phyloP scores from a whole-genome alignment of 169 alveolate species.

The Plasmodium sp. region DNA sequence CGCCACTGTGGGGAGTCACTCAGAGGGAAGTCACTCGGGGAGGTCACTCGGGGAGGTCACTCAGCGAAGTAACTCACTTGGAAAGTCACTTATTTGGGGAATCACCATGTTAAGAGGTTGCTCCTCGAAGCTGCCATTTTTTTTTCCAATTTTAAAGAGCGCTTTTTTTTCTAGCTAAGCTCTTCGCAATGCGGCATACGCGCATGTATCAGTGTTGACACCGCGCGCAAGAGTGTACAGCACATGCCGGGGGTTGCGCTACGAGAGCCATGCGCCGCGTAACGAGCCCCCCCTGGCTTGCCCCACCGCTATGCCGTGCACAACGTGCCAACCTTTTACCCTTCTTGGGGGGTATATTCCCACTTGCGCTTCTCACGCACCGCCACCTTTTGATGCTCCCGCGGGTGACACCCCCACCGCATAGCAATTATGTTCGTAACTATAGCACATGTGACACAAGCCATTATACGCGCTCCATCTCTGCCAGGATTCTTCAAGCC shows the following conservation, averaged over 20 bases:
- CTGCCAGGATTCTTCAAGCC: neutral
- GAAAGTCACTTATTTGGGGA: neutral
- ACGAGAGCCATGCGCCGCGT: neutral
- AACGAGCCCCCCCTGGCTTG: neutral
- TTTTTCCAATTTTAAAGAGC: neutral
- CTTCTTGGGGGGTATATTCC: neutral
- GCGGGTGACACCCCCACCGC: neutral
- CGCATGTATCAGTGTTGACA: neutral
- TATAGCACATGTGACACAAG: neutral
- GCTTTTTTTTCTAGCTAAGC: neutral
- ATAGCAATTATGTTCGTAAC: neutral
- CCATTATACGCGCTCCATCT: neutral
- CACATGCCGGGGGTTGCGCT: neutral
- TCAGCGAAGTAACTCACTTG: neutral
- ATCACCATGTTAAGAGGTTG: neutral
- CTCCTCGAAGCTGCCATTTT: neutral
- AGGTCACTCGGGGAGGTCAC: neutral
- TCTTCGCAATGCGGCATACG: neutral
- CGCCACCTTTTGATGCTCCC: neutral
- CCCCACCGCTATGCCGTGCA: neutral
- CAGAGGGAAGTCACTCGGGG: neutral
- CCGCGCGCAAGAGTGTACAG: neutral
- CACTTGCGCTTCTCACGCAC: neutral
- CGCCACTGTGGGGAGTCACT: neutral
- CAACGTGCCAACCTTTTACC: neutral